phyloP scores from a whole-genome alignment of 208 protist species.

The Strigomonas galati region DNA sequence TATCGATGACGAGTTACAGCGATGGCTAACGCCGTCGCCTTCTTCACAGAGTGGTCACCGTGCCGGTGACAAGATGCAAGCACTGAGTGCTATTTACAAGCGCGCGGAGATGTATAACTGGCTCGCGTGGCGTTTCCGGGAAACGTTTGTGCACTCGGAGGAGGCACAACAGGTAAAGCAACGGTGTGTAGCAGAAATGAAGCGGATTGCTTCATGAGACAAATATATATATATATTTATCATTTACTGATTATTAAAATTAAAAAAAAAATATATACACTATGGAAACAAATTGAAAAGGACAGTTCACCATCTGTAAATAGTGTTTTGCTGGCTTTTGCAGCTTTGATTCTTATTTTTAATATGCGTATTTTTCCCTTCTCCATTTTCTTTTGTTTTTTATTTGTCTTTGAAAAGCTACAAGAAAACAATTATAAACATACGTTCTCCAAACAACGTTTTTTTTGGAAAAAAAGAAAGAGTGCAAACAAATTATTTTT shows the following conservation, averaged over 20 bases:
- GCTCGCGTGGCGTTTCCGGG: constrained; percentile 79
- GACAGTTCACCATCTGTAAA: too few relatives aligned
- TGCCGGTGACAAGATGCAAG: not conserved
- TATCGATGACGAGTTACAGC: constrained; percentile 32
- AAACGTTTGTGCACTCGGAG: constrained; percentile 66
- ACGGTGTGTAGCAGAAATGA: constrained; percentile 12
- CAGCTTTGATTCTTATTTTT: too few relatives aligned
- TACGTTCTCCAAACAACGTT: not conserved
- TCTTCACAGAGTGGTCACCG: constrained; percentile 4
- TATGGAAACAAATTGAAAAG: not conserved
- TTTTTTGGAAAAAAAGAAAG: not conserved
- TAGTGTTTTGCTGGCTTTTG: too few relatives aligned
- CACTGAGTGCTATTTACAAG: constrained; percentile 51
- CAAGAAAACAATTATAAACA: not conserved
- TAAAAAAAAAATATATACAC: not conserved
- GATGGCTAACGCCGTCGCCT: constrained; percentile 2
- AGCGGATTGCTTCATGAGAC: not conserved
- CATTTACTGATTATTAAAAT: not conserved
- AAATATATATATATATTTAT: constrained; percentile 6
- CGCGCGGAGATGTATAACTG: constrained; percentile 82
- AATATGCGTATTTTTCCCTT: constrained; percentile 7
- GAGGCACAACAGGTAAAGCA: constrained; percentile 38
- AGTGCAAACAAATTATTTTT: too few relatives aligned
- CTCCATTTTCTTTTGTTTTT: not conserved
- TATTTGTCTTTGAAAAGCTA: not conserved